A percentile compares a stretch with the other conserved stretches of the same genome.
Conservation (phyloP, 2,329 filamentous ascomycete species). For the Sporothrix brasiliensis region DNA sequence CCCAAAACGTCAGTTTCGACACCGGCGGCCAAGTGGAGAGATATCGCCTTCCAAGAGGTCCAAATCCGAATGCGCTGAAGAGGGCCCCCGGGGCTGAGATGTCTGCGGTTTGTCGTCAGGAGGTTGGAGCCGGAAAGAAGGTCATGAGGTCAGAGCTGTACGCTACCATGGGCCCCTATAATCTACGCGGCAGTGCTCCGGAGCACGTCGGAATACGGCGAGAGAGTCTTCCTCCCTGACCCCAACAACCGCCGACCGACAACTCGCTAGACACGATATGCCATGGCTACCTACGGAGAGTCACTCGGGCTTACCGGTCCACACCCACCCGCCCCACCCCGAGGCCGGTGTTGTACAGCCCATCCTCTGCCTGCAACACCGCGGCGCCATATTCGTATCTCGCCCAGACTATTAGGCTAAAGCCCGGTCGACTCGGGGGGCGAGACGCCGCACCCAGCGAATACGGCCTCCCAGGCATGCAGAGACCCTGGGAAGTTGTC, state of each 20-base stretch:
- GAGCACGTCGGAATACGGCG: background rate
- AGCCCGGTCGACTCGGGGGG: background rate
- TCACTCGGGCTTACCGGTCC: background rate
- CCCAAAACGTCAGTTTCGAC: constrained; percentile 42
- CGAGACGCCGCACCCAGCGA: background rate
- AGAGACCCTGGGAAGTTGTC: background rate
- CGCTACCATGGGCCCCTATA: background rate
- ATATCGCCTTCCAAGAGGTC: constrained; percentile 52
- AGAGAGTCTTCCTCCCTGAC: background rate
- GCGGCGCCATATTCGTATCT: background rate
- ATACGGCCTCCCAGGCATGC: background rate
- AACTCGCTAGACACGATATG: background rate
- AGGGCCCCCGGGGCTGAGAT: background rate
- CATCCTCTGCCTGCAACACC: background rate
- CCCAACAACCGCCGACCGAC: background rate
- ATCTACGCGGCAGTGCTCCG: background rate
- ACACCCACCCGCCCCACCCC: background rate
- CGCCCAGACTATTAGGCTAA: background rate
- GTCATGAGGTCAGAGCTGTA: background rate
- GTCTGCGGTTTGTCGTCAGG: background rate
- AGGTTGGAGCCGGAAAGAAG: no score
- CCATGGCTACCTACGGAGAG: background rate
- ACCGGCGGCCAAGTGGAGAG: constrained; percentile 47
- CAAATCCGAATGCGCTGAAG: constrained; percentile 39
- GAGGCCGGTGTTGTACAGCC: background rate